A percentile compares a stretch with the other conserved stretches of the same genome.
These are phyloP conservation scores for Apiotrichum sp. DNA, from an alignment of 1,284 basidiomycete genomes.

Conservation along the genomic window DNA sequence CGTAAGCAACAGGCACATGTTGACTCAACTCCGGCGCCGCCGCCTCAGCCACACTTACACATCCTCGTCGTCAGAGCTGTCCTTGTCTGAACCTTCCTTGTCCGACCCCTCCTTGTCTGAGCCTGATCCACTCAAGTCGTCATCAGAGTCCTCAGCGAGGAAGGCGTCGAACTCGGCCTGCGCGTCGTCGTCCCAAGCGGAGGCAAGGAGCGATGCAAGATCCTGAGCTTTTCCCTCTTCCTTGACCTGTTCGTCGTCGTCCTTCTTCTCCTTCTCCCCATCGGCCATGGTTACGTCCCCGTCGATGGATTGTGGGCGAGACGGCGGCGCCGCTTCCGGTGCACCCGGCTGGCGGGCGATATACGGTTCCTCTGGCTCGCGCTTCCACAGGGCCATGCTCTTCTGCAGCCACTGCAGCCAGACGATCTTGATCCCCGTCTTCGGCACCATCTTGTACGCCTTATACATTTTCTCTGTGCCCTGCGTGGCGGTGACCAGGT, in stretches of 20 bases:
- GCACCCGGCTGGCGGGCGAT: neutral
- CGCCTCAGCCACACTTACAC: too few relatives aligned
- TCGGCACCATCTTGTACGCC: constrained; percentile 55
- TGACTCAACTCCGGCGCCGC: too few relatives aligned
- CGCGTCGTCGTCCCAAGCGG: constrained; percentile 14
- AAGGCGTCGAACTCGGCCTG: constrained; percentile 12
- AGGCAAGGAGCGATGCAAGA: neutral
- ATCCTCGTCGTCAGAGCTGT: too few relatives aligned
- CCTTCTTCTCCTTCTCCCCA: neutral
- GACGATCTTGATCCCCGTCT: constrained; percentile 68
- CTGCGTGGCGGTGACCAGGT: constrained; percentile 84
- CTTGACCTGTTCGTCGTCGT: neutral
- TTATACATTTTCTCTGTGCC: constrained; percentile 86
- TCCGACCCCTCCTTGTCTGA: too few relatives aligned
- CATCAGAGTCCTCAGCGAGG: constrained; percentile 4
- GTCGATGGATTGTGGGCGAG: constrained; percentile 42
- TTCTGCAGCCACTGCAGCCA: constrained; percentile 84
- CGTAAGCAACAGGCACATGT: neutral
- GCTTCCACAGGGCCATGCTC: constrained; percentile 69
- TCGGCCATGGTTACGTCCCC: constrained; percentile 60
- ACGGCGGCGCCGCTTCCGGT: neutral
- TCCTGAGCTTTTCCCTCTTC: neutral
- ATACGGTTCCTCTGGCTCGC: constrained; percentile 30
- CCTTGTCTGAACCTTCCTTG: too few relatives aligned
- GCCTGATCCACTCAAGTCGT: neutral